Conservation (phyloP, 139 green algal species). For the Asterochloris erici region DNA sequence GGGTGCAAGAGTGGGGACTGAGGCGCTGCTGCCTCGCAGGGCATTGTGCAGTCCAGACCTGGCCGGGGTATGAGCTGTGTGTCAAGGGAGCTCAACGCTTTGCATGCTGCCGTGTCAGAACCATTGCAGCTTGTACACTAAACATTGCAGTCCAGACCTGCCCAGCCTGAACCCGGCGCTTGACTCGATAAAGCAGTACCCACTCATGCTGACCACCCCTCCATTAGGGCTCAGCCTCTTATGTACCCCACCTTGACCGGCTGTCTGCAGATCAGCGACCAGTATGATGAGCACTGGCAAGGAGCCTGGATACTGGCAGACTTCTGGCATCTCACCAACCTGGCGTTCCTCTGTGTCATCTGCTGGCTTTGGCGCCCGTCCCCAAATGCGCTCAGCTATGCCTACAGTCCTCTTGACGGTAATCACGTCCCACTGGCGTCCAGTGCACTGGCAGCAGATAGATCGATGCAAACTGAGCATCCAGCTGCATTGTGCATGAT, state of each 20-base stretch:
- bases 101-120: background rate
- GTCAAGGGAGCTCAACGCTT: background rate
- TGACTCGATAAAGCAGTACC: background rate
- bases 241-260: too few species aligned
- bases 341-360: slow-evolving; percentile 45
- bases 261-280: slow-evolving; percentile 38
- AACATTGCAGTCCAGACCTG: background rate
- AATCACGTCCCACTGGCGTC: background rate
- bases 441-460: background rate
- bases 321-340: slow-evolving; percentile 57
- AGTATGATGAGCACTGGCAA: slow-evolving; percentile 57
- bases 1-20: background rate
- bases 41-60: background rate
- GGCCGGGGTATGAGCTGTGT: background rate
- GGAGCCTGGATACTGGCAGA: slow-evolving; percentile 47
- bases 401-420: slow-evolving; percentile 29
- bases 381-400: slow-evolving; percentile 34
- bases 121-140: background rate
- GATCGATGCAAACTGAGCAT: too few species aligned
- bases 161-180: background rate
- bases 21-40: background rate
- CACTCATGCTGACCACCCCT: background rate
- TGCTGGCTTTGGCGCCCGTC: slow-evolving; percentile 52
- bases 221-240: background rate
- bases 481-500: too few species aligned